Conservation (phyloP, 2,329 filamentous ascomycete genomes). For the Nothomitra cinnamomea region DNA sequence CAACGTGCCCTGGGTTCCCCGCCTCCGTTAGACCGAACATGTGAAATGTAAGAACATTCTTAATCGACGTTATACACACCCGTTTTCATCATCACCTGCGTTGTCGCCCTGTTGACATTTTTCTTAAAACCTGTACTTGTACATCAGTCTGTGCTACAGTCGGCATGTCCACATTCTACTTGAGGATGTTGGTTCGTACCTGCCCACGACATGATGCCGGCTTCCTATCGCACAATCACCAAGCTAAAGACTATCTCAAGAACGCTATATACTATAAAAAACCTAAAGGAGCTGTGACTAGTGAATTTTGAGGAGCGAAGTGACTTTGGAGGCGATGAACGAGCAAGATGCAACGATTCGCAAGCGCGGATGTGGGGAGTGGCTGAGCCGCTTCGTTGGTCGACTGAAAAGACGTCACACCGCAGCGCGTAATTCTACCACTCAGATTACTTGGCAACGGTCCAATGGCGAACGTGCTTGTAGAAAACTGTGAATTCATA, state of each 20-base stretch:
- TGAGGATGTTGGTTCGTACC: slow-evolving; percentile 25
- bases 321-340: not conserved
- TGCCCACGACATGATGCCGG: slow-evolving; percentile 51
- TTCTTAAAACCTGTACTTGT: slow-evolving; percentile 58
- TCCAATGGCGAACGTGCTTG: no score
- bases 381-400: not conserved
- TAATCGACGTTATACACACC: slow-evolving; percentile 32
- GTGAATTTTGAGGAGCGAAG: not conserved
- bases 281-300: not conserved
- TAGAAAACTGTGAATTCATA: no score
- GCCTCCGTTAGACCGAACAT: not conserved
- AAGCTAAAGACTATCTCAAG: not conserved
- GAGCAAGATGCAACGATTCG: not conserved
- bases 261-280: not conserved
- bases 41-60: not conserved
- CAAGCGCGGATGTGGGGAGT: not conserved
- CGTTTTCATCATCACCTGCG: slow-evolving; percentile 99
- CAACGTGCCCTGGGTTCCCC: slow-evolving; percentile 57
- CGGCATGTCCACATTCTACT: slow-evolving; percentile 1
- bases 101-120: slow-evolving; percentile 96
- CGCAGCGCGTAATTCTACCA: not conserved
- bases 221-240: not conserved
- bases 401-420: not conserved
- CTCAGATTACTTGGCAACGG: not conserved
- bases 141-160: slow-evolving; percentile 12